Percentiles rank a stretch among this genome's conserved stretches.
Conservation (phyloP, 352 stramenopile genomes). For the Elongisporangium anandrum region DNA sequence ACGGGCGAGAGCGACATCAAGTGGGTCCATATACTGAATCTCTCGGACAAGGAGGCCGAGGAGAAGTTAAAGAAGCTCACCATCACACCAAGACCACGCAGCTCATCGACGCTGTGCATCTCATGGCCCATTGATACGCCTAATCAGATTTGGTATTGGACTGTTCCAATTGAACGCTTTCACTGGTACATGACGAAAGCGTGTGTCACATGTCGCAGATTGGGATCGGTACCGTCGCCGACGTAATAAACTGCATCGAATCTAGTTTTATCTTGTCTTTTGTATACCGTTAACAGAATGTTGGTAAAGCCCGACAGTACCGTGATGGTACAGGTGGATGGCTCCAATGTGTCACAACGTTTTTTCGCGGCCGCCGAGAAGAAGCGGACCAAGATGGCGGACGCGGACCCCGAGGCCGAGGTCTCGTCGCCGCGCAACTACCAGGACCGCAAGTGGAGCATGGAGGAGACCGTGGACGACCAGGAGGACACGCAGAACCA, state of each 20-base stretch:
- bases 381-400: not conserved
- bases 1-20: no score
- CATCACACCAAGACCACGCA: no score
- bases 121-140: no score
- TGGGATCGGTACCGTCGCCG: not conserved
- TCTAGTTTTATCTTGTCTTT: not conserved
- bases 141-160: no score
- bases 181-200: no score
- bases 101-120: no score
- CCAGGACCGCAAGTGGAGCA: constrained; percentile 81
- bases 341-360: not conserved
- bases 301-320: not conserved
- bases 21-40: no score
- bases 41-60: no score
- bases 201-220: not conserved
- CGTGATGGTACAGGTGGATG: not conserved
- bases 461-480: constrained; percentile 72
- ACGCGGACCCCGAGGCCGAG: constrained; percentile 2
- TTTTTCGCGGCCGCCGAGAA: not conserved
- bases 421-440: constrained; percentile 38
- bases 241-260: not conserved
- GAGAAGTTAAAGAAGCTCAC: no score
- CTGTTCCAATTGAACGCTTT: no score
- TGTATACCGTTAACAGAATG: not conserved
- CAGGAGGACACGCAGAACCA: constrained; percentile 71